Conservation (phyloP, 2,329 filamentous ascomycete genomes). For the Cryoendolithus antarcticus region DNA sequence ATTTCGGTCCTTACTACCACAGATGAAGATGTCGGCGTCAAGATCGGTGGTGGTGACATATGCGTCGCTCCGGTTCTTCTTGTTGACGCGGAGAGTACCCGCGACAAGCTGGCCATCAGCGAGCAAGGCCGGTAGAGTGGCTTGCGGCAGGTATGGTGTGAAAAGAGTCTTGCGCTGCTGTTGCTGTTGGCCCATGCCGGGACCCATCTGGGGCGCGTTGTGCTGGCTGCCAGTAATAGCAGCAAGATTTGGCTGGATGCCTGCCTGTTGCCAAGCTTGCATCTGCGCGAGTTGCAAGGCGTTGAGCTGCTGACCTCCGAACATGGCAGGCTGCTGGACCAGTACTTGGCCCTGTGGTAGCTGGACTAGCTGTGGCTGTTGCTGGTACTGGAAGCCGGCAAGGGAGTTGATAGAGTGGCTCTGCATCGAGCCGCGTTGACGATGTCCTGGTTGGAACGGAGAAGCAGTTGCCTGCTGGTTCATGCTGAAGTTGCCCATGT, state of each 20-base stretch:
- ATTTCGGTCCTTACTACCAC: constrained; percentile 96
- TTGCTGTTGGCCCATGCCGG: constrained; percentile 59
- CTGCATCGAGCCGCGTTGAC: constrained; percentile 70
- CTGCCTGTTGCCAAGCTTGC: constrained; percentile 81
- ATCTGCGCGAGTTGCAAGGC: constrained; percentile 80
- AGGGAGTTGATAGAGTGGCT: constrained; percentile 68
- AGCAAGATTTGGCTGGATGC: constrained; percentile 46
- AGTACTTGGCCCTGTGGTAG: constrained; percentile 72
- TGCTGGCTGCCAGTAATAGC: constrained; percentile 31
- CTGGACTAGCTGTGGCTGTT: constrained; percentile 79
- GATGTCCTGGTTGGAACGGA: constrained; percentile 86
- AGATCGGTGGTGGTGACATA: constrained; percentile 93
- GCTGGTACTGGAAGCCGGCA: constrained; percentile 72
- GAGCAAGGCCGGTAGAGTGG: constrained; percentile 78
- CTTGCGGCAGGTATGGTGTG: constrained; percentile 93
- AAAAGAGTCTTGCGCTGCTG: constrained; percentile 97
- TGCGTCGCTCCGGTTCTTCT: constrained; percentile 97
- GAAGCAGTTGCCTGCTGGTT: constrained; percentile 57
- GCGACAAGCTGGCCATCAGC: constrained; percentile 89
- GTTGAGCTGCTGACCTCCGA: constrained; percentile 73
- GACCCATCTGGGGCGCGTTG: constrained; percentile 21
- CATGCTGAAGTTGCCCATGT: constrained; percentile 54
- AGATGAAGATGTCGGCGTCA: constrained; percentile 98
- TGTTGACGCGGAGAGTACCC: constrained; percentile 94
- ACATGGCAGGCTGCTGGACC: constrained; percentile 68